Base-by-base conservation (phyloP, 306 rosid species). In the Sechiopsis laciniata region DNA sequence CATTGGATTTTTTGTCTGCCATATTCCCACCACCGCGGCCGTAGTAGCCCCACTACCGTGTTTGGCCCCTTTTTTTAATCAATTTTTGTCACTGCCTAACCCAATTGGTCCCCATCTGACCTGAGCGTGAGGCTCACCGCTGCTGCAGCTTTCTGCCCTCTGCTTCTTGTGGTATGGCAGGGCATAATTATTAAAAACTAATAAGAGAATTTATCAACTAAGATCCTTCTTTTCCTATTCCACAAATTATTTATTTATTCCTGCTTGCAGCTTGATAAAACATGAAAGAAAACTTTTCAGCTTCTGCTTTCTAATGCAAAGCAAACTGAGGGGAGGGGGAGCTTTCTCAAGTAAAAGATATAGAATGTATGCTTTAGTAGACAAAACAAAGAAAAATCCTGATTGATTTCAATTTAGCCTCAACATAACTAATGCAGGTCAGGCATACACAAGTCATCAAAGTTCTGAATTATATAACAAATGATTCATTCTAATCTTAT, bases 401-500 rank as follows among this genome's bases (percentile, higher is more conserved):
- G 24, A 67, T 10, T 35, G 5, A 22, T 12, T 46, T 48, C 32
- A 67, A 45, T 67, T 46, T 20, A 67, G 35, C 32, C 55, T 17
- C 54, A 42, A 67, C 37, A 67, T 46, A 45, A 67, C 21, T 20
- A 46, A 46, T 67, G 73, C 37, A 67, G 7, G 37, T 40, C 54
- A 10, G 20, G 71, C 71, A 65, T 40, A 22, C 71, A 65, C 24
- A 35, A 45, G 19, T 46, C 17, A 67, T 21, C 37, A 67, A 67
- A 46, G 16, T 67, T 67, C 55, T 67, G 37, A 67, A 45, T 19
- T 42, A 67, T 46, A 67, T 10, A 67, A 67, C 6, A 20, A 7
- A 67, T 14, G 73, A 46, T 45, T 20, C 21, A 63, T 46, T 45
- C 35, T 40, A 42, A 42, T 67, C 15, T 67, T 13, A 12, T 2